Percentiles rank a stretch among this genome's conserved stretches.
phyloP scores from a whole-genome alignment of 2,329 filamentous ascomycete genomes.

The Fusarium sp. region DNA sequence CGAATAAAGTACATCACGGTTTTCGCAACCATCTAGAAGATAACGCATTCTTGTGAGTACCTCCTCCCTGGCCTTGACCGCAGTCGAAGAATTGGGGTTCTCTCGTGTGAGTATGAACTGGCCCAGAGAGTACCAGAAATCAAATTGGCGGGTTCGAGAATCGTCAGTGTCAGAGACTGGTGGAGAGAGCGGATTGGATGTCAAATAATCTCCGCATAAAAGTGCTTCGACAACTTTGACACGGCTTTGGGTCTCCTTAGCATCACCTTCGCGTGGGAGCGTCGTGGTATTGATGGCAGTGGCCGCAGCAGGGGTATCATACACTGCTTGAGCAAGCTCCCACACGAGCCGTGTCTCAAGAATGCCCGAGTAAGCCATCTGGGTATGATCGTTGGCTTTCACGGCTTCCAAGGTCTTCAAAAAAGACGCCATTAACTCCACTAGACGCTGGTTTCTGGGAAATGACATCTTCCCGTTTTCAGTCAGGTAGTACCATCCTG shows the following conservation, averaged over 20 bases:
- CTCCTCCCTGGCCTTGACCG: conserved; percentile 71
- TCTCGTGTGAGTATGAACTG: conserved; percentile 73
- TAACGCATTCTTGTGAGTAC: conserved; percentile 75
- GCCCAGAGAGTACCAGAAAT: conserved; percentile 87
- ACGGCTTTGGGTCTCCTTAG: conserved; percentile 75
- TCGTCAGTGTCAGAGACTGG: conserved; percentile 66
- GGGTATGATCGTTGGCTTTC: conserved; percentile 63
- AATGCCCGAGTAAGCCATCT: conserved; percentile 66
- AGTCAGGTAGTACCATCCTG: conserved; percentile 79
- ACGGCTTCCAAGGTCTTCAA: conserved; percentile 67
- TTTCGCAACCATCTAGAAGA: conserved; percentile 84
- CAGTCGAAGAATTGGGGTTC: conserved; percentile 61
- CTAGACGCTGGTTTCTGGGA: conserved; percentile 67
- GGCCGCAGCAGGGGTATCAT: conserved; percentile 55
- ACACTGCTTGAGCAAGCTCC: conserved; percentile 67
- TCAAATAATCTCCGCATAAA: conserved; percentile 77
- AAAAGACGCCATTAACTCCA: conserved; percentile 76
- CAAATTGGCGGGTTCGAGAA: conserved; percentile 72
- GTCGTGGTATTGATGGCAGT: conserved; percentile 49
- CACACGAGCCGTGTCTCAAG: conserved; percentile 72
- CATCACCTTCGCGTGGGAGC: conserved; percentile 68
- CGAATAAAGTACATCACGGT: conserved; percentile 90
- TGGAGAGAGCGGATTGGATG: conserved; percentile 67
- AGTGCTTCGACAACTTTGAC: conserved; percentile 82
- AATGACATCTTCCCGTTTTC: conserved; percentile 62